phyloP scores from a whole-genome alignment of 176 grass and related monocot species.

The Poa annua region DNA sequence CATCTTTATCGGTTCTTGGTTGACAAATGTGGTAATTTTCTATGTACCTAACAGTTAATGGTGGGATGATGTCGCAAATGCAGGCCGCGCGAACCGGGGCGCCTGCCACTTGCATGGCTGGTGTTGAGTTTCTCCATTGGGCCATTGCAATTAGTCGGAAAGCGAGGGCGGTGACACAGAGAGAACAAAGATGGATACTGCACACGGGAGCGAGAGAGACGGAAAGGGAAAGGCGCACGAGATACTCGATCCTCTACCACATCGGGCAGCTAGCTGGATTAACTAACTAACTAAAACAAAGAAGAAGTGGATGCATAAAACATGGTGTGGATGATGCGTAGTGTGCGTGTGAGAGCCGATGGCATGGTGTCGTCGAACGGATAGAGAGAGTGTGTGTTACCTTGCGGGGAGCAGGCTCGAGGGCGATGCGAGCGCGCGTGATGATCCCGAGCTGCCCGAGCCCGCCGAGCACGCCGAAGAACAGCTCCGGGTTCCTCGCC shows the following conservation, averaged over 20 bases:
- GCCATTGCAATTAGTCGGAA: slow-evolving; percentile 36
- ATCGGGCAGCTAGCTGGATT: background rate
- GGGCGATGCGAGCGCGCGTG: slow-evolving; percentile 89
- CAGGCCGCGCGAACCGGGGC: background rate
- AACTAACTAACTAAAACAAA: background rate
- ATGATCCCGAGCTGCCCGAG: slow-evolving; percentile 95
- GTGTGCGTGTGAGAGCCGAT: too few relatives aligned
- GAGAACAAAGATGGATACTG: background rate
- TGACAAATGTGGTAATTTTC: too few relatives aligned
- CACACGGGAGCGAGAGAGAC: background rate
- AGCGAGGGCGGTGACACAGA: slow-evolving; percentile 32
- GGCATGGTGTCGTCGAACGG: too few relatives aligned
- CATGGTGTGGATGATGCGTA: background rate
- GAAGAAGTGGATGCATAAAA: background rate
- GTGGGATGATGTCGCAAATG: too few relatives aligned
- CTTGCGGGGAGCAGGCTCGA: slow-evolving; percentile 81
- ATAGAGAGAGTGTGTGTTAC: slow-evolving; percentile 40
- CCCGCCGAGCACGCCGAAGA: slow-evolving; percentile 83
- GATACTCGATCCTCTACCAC: background rate
- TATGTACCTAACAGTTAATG: background rate
- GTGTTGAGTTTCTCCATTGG: background rate
- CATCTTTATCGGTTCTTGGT: background rate
- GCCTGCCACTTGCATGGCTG: slow-evolving; percentile 45
- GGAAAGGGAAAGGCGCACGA: slow-evolving; percentile 22
- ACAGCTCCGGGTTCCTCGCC: slow-evolving; percentile 65